Conservation (phyloP, 31 red algal species). For the Endocladia muricata region DNA sequence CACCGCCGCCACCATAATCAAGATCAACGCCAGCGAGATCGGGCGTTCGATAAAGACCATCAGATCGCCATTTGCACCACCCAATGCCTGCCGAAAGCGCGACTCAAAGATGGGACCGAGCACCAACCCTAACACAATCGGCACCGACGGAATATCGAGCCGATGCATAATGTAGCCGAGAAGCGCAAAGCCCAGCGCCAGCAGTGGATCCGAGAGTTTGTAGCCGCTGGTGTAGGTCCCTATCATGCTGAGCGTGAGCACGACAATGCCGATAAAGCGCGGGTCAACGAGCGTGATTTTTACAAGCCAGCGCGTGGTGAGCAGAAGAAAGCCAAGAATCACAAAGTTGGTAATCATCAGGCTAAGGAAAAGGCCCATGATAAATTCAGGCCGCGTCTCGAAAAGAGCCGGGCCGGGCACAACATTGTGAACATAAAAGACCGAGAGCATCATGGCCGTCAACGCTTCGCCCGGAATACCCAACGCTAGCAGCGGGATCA, state of each 20-base stretch:
- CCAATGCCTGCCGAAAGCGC: neutral
- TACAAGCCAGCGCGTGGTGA: neutral
- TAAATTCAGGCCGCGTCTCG: neutral
- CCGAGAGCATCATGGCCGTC: neutral
- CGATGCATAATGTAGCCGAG: neutral
- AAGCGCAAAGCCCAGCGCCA: neutral
- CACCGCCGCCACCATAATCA: no score
- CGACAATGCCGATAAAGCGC: neutral
- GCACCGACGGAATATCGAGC: neutral
- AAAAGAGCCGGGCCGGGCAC: neutral
- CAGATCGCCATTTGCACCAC: no score
- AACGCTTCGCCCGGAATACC: neutral
- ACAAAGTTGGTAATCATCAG: neutral
- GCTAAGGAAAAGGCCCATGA: neutral
- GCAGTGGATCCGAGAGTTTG: neutral
- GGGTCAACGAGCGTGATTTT: neutral
- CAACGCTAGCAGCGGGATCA: slow-evolving; percentile 2
- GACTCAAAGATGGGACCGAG: neutral
- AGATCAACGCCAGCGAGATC: no score
- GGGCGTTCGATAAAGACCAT: no score
- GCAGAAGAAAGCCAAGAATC: neutral
- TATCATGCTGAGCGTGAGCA: neutral
- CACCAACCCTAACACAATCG: neutral
- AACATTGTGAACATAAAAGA: neutral
- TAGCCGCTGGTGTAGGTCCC: neutral